Percentiles rank a stretch among this genome's conserved stretches.
phyloP scores from a whole-genome alignment of 257 asterid species.

The Gynochthodes officinalis region DNA sequence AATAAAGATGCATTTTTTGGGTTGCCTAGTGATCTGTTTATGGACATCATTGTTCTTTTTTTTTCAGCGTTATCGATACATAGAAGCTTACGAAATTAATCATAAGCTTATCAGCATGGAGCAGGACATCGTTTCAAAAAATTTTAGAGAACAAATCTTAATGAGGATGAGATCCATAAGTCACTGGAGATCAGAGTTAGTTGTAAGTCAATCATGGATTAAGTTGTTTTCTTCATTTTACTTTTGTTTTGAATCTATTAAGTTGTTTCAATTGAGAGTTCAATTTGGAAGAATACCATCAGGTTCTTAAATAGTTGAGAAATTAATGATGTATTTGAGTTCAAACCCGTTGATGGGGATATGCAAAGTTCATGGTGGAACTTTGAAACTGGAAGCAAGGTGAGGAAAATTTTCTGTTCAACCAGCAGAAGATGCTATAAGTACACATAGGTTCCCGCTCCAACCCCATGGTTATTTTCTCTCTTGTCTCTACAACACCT shows the following conservation, averaged over 20 bases:
- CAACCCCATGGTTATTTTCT: not conserved
- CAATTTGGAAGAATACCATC: not conserved
- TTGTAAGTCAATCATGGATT: slow-evolving; percentile 57
- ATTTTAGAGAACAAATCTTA: slow-evolving; percentile 38
- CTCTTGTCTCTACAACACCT: not conserved
- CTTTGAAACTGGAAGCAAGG: not conserved
- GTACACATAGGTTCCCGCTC: not conserved
- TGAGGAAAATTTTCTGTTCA: not conserved
- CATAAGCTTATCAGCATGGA: slow-evolving; percentile 59
- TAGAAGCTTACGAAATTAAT: slow-evolving; percentile 84
- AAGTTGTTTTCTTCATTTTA: not conserved
- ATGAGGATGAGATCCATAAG: slow-evolving; percentile 48
- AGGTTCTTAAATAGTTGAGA: not conserved
- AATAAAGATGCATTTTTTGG: not conserved
- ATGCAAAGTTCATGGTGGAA: not conserved
- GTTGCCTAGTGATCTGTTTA: slow-evolving; percentile 23
- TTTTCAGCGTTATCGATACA: slow-evolving; percentile 74
- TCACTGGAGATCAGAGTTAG: slow-evolving; percentile 75
- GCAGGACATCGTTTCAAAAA: slow-evolving; percentile 57
- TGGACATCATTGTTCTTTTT: slow-evolving; percentile 20
- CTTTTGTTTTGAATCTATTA: not conserved
- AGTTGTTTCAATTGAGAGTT: not conserved
- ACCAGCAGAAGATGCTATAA: not conserved
- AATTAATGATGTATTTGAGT: not conserved
- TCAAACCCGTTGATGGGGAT: not conserved